A percentile compares a stretch with the other conserved stretches of the same genome.
These are phyloP conservation scores for Cercospora sojina DNA, from an alignment of 2,329 filamentous ascomycete genomes.

Conservation along the genomic window DNA sequence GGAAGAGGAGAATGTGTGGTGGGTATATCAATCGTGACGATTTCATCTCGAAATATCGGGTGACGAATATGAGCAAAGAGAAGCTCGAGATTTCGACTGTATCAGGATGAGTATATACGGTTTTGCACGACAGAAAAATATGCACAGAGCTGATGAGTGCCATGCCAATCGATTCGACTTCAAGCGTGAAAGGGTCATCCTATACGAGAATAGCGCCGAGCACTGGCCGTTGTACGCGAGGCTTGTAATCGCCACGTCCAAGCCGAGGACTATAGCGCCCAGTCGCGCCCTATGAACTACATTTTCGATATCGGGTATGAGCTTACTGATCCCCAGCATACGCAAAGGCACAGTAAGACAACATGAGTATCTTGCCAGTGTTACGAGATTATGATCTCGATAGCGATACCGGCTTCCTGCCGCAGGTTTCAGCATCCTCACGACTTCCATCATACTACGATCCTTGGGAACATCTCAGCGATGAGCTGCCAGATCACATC, in stretches of 20 bases:
- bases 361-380: background rate
- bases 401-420: background rate
- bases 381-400: background rate
- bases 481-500: background rate
- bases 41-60: constrained; percentile 72
- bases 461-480: background rate
- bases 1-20: constrained; percentile 83
- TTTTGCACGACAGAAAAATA: background rate
- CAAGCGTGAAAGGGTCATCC: background rate
- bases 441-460: background rate
- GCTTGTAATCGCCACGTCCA: background rate
- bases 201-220: background rate
- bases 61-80: constrained; percentile 59
- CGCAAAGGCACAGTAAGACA: background rate
- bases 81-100: constrained; percentile 37
- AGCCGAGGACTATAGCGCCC: background rate
- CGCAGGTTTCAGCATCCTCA: background rate
- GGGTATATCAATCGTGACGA: constrained; percentile 84
- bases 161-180: background rate
- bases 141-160: background rate
- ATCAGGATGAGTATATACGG: constrained; percentile 26
- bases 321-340: background rate
- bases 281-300: background rate
- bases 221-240: background rate
- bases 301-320: background rate